phyloP scores from a whole-genome alignment of 2,329 filamentous ascomycete species.

The Incumbomyces delicatus region DNA sequence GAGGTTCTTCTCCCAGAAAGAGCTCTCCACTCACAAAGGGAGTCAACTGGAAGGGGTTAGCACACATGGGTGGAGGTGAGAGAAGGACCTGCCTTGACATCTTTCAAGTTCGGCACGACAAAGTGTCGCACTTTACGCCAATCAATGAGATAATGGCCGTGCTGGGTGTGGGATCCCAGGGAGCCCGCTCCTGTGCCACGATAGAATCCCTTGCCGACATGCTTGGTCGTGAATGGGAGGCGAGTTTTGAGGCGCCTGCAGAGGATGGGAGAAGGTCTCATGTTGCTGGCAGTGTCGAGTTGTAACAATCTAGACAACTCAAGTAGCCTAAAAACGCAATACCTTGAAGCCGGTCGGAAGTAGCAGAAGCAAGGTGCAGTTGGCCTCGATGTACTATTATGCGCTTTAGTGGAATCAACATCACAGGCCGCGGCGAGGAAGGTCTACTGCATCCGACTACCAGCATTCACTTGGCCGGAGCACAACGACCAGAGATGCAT shows the following conservation, averaged over 20 bases:
- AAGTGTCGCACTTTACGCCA: conserved; percentile 86
- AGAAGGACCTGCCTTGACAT: conserved; percentile 56
- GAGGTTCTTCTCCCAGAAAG: not conserved
- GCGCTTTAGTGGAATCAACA: too few species aligned
- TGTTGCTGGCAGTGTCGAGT: conserved; percentile 8
- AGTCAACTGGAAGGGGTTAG: not conserved
- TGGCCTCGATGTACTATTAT: too few species aligned
- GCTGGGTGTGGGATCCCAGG: conserved; percentile 75
- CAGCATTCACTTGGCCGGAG: too few species aligned
- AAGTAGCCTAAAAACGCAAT: too few species aligned
- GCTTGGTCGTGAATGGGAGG: conserved; percentile 68
- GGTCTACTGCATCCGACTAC: too few species aligned
- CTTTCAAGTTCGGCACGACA: conserved; percentile 61
- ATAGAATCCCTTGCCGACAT: conserved; percentile 89
- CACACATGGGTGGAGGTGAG: not conserved
- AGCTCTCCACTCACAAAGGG: not conserved
- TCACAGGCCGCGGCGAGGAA: too few species aligned
- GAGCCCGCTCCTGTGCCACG: conserved; percentile 86
- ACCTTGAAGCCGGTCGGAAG: too few species aligned
- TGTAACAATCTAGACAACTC: too few species aligned
- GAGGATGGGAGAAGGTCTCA: conserved; percentile 18
- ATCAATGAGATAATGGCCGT: conserved; percentile 75
- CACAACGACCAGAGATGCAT: too few species aligned
- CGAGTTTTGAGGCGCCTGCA: conserved; percentile 14
- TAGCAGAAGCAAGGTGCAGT: too few species aligned